These are phyloP conservation scores for Tripterygium wilfordii DNA, from an alignment of 177 flowering plant genomes.

Conservation along the genomic window DNA sequence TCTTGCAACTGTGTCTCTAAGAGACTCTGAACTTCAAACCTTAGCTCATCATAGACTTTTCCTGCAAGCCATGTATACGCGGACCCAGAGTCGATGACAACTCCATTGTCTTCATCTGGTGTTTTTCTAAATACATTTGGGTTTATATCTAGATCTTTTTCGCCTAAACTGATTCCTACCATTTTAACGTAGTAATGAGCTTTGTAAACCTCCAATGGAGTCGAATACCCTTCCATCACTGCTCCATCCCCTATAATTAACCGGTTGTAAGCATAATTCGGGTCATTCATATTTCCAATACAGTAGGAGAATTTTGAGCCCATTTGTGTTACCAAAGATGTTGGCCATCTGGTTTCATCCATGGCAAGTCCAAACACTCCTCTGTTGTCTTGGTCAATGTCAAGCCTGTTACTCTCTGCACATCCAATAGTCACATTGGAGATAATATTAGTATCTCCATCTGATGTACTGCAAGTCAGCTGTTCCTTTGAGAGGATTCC, in stretches of 20 bases:
- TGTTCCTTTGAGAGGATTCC: constrained; percentile 21
- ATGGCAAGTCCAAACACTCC: constrained; percentile 27
- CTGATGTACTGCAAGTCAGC: constrained; percentile 18
- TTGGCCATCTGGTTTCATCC: background rate
- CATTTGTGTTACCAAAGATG: constrained; percentile 7
- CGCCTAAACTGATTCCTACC: constrained; percentile 25
- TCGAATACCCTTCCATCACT: constrained; percentile 9
- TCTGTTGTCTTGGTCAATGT: background rate
- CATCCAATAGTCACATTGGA: constrained; percentile 25
- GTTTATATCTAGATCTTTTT: constrained; percentile 8
- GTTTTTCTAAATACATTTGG: constrained; percentile 4
- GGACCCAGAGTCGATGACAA: constrained; percentile 24
- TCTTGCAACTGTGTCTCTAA: background rate
- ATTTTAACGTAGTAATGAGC: constrained; percentile 14
- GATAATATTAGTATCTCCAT: constrained; percentile 1
- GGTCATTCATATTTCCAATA: constrained; percentile 21
- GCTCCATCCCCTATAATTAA: constrained; percentile 22
- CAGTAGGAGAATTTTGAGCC: constrained; percentile 32
- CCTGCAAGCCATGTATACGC: constrained; percentile 2
- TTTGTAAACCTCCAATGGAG: constrained; percentile 5
- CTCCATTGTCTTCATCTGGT: constrained; percentile 10
- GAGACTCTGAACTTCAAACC: constrained; percentile 5
- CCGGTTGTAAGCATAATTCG: constrained; percentile 6
- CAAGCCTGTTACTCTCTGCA: constrained; percentile 2
- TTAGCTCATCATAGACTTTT: constrained; percentile 7